Conservation (phyloP, 345 rosid genomes). For the Crucihimalaya himalaica region DNA sequence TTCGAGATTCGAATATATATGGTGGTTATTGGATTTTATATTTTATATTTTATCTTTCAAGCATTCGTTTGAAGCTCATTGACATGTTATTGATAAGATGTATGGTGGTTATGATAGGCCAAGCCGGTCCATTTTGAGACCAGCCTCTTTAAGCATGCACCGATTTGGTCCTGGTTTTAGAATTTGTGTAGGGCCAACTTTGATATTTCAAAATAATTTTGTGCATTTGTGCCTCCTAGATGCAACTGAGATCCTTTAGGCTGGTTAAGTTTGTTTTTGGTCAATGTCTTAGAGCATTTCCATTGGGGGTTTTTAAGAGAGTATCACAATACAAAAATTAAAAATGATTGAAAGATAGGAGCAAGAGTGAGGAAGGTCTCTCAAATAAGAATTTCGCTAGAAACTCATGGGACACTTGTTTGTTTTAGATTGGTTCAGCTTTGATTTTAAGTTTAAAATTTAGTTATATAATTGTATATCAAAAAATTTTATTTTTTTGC, state of each 20-base stretch:
- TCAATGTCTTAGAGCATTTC: too few relatives aligned
- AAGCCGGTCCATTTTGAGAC: not conserved
- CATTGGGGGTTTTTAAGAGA: too few relatives aligned
- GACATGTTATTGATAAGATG: not conserved
- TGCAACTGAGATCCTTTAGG: not conserved
- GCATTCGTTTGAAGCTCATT: not conserved
- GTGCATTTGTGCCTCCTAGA: not conserved
- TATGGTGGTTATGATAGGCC: not conserved
- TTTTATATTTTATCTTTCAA: not conserved
- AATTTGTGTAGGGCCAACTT: not conserved
- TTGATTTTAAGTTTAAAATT: too few relatives aligned
- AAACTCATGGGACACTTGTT: too few relatives aligned
- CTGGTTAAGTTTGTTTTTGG: not conserved
- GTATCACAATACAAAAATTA: too few relatives aligned
- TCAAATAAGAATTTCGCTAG: too few relatives aligned
- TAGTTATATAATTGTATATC: too few relatives aligned
- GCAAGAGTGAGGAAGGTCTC: too few relatives aligned
- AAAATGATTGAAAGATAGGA: too few relatives aligned
- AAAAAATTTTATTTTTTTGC: too few relatives aligned
- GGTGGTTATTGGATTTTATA: slow-evolving; percentile 22
- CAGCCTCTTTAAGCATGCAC: not conserved
- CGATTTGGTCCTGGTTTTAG: slow-evolving; percentile 4
- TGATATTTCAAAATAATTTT: not conserved
- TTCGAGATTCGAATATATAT: slow-evolving; percentile 19
- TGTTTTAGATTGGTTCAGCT: too few relatives aligned